Base-by-base conservation (phyloP, 2,329 filamentous ascomycete species). In the Fusarium tuaranense region DNA sequence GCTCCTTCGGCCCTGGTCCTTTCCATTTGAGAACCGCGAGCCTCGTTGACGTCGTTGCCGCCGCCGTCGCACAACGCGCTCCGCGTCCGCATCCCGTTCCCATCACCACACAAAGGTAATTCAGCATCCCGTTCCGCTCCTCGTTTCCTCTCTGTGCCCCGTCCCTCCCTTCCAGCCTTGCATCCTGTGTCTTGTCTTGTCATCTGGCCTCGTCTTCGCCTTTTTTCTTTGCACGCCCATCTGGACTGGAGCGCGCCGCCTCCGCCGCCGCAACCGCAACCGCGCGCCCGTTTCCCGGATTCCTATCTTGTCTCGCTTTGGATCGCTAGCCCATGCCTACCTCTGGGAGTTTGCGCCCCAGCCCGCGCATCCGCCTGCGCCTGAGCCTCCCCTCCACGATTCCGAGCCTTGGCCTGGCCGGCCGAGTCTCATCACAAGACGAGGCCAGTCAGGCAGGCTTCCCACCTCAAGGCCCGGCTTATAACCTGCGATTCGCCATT, bases 51-150 rank as follows among this genome's bases (percentile, higher is more conserved):
- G 55, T 78, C 75, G 66, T 69, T 76, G 66, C 65, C 65, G 71
- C 66, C 67, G 61, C 58, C 58, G 77, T 79, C 70, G 77, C 76
- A 79, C 77, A 79, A 79, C 77, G 70, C 76, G 77, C 74, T 75
- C 73, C 77, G 74, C 74, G 69, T 75, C 72, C 68, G 65, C 74
- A 66, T 74, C 65, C 62, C 67, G 58, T 48, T 73, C 59, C 46
- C 46, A 76, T 78, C 77, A 76, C 77, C 77, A 75, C 71, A 71
- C 63, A 72, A 78, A 78, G 77, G 77, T 78, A 78, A 77, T 68
- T 69, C 63, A 71, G 66, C 55, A 67, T 65, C 60, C 69, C 41
- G 32, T 65, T 67, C 53, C 59, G 32, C 38, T 73, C 61, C 53
- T 69, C 59, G 51, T 46, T 66, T 60, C 44, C 18, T 65, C 64